Evolutionary conservation across 805 yeast genomes (phyloP).

Genomic region (Saccharomycopsis malanga): DNA sequence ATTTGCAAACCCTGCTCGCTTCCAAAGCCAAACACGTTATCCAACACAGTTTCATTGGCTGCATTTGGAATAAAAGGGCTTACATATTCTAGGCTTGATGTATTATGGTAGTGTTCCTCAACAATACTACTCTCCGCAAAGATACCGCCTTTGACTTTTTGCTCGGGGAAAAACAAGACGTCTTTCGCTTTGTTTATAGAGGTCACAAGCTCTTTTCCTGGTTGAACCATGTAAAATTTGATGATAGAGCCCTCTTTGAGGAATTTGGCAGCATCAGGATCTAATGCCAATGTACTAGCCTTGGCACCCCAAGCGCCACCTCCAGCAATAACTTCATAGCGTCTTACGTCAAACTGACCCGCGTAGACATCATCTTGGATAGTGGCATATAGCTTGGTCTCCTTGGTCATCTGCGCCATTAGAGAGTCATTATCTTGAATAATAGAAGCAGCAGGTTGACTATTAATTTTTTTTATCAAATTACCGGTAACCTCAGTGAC

Average conservation of each 20-base stretch:
- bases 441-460: slow-evolving; percentile 18
- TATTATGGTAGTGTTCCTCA: neutral
- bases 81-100: neutral
- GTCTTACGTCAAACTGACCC: slow-evolving; percentile 14
- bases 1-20: slow-evolving; percentile 17
- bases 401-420: slow-evolving; percentile 17
- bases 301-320: slow-evolving; percentile 48
- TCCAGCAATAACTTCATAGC: slow-evolving; percentile 41
- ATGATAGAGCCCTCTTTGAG: slow-evolving; percentile 1
- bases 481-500: slow-evolving; percentile 17
- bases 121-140: slow-evolving; percentile 6
- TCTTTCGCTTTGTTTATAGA: neutral
- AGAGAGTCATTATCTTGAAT: slow-evolving; percentile 13
- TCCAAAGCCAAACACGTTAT: slow-evolving; percentile 18
- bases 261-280: slow-evolving; percentile 32
- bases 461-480: slow-evolving; percentile 13
- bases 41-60: neutral
- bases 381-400: slow-evolving; percentile 12
- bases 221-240: slow-evolving; percentile 12
- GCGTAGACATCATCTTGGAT: slow-evolving; percentile 1
- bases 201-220: neutral
- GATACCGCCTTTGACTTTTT: neutral
- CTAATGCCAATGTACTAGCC: slow-evolving; percentile 37
- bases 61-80: neutral
- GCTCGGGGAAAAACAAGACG: neutral